Conservation (phyloP, 495 filamentous ascomycete genomes). For the Tuber indicum region DNA sequence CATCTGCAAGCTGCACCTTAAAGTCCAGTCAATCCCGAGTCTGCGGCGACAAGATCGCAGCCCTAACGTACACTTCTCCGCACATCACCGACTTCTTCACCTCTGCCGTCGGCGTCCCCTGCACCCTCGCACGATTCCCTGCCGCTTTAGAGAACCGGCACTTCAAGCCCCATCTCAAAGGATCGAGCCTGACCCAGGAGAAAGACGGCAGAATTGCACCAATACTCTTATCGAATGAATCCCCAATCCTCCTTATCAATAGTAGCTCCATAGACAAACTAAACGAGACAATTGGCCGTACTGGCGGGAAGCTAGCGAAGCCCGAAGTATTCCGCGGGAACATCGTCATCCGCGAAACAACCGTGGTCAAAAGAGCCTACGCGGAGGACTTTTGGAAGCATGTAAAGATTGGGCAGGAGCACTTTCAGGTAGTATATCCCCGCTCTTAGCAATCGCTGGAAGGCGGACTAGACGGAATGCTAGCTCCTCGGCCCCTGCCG, state of each 20-base stretch:
- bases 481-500: conserved; percentile 74
- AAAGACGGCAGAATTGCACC: conserved; percentile 42
- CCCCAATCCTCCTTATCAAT: conserved; percentile 79
- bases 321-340: conserved; percentile 78
- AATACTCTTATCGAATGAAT: conserved; percentile 83
- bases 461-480: conserved; percentile 25
- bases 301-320: conserved; percentile 54
- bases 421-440: conserved; percentile 27
- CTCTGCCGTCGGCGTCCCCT: conserved; percentile 63
- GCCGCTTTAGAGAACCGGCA: conserved; percentile 55
- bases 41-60: conserved; percentile 67
- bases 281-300: conserved; percentile 60
- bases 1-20: conserved; percentile 21
- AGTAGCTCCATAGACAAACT: conserved; percentile 69
- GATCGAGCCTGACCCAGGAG: conserved; percentile 39
- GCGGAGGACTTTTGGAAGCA: conserved; percentile 38
- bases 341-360: conserved; percentile 57
- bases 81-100: conserved; percentile 69
- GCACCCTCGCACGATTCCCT: conserved; percentile 73
- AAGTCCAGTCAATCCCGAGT: conserved; percentile 55
- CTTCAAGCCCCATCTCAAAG: conserved; percentile 59
- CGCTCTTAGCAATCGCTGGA: not conserved
- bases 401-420: conserved; percentile 37
- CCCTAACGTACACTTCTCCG: conserved; percentile 59
- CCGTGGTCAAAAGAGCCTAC: conserved; percentile 25